Evolutionary conservation across 1,284 basidiomycete genomes (phyloP).

Genomic region (Apiotrichum brassicae): DNA sequence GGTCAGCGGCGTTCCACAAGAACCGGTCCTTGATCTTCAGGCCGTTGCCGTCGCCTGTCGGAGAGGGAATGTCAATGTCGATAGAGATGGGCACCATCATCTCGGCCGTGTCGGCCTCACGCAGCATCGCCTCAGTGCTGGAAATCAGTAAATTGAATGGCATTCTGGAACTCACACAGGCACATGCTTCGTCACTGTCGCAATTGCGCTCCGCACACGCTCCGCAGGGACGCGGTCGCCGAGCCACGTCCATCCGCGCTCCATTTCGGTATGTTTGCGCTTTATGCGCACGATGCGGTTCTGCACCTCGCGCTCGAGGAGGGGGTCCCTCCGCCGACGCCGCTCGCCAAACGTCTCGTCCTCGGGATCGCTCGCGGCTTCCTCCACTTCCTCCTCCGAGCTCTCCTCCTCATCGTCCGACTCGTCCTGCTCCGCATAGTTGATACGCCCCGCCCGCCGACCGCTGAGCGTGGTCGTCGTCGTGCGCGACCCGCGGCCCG

Average conservation of each 20-base stretch:
- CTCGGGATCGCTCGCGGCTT: slow-evolving; percentile 59
- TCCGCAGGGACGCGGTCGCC: slow-evolving; percentile 76
- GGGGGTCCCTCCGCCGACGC: slow-evolving; percentile 9
- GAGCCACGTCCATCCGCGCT: slow-evolving; percentile 75
- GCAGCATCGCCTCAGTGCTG: slow-evolving; percentile 60
- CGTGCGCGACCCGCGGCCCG: slow-evolving; percentile 30
- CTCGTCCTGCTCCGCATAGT: slow-evolving; percentile 80
- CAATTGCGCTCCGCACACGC: slow-evolving; percentile 61
- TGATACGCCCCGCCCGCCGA: slow-evolving; percentile 60
- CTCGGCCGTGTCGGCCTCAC: slow-evolving; percentile 59
- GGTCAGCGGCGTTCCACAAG: slow-evolving; percentile 83
- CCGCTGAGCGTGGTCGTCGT: slow-evolving; percentile 22
- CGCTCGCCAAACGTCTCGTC: slow-evolving; percentile 31
- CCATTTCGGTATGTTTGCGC: slow-evolving; percentile 41
- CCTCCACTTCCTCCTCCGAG: slow-evolving; percentile 60
- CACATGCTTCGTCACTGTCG: slow-evolving; percentile 59
- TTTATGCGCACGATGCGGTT: slow-evolving; percentile 43
- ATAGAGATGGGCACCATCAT: slow-evolving; percentile 85
- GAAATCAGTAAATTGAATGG: slow-evolving; percentile 4
- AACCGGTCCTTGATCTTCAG: slow-evolving; percentile 91
- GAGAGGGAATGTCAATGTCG: slow-evolving; percentile 77
- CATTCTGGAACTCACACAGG: slow-evolving; percentile 55
- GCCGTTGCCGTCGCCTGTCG: slow-evolving; percentile 44
- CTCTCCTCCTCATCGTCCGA: slow-evolving; percentile 76
- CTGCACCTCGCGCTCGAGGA: slow-evolving; percentile 3